Conservation (phyloP, 225 moss, liverwort and hornwort genomes). For the Polytrichum formosum region DNA sequence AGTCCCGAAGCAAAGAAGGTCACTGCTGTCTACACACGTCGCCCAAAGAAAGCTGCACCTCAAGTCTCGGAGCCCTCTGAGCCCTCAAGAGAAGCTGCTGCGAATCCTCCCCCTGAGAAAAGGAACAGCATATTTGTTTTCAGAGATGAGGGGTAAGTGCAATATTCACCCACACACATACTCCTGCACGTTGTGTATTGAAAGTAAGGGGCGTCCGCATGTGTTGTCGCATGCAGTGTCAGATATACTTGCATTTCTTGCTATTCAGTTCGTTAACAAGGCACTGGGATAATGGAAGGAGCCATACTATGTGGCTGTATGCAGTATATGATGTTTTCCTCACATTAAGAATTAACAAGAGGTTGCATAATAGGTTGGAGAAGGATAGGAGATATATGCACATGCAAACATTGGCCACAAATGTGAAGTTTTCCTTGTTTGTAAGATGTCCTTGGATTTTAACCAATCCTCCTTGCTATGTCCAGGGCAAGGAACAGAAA, state of each 20-base stretch:
- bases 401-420: background rate
- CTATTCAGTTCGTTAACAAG: too few relatives aligned
- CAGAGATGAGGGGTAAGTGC: slow-evolving; percentile 51
- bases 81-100: slow-evolving; percentile 1
- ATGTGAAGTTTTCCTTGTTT: background rate
- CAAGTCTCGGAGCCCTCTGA: slow-evolving; percentile 20
- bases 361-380: too few relatives aligned
- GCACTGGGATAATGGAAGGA: too few relatives aligned
- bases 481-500: slow-evolving; percentile 29
- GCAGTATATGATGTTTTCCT: too few relatives aligned
- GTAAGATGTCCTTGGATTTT: background rate
- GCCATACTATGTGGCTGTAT: too few relatives aligned
- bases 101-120: background rate
- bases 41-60: slow-evolving; percentile 45
- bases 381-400: background rate
- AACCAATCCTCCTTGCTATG: background rate
- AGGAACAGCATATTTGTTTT: slow-evolving; percentile 34
- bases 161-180: too few relatives aligned
- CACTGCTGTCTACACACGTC: slow-evolving; percentile 77
- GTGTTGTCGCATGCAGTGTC: slow-evolving; percentile 8
- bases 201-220: background rate
- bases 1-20: slow-evolving; percentile 37
- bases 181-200: background rate
- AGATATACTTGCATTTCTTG: background rate
- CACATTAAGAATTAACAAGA: too few relatives aligned